Evolutionary conservation across 371 early-diverging fungal species (phyloP).

Genomic region (Mucor circinelloides): DNA sequence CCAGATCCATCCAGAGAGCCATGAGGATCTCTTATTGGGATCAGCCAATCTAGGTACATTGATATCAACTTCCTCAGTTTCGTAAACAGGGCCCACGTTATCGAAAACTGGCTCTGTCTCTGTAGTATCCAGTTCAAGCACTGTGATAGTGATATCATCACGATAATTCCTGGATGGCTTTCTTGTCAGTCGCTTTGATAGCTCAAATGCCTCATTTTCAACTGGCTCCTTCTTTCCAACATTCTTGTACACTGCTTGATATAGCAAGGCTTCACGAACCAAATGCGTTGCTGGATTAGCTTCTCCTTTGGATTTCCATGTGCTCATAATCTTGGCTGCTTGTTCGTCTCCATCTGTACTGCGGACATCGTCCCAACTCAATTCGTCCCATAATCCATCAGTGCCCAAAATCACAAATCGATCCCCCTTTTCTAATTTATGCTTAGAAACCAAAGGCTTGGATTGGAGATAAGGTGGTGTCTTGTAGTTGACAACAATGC

Average conservation of each 20-base stretch:
- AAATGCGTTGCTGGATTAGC: conserved; percentile 86
- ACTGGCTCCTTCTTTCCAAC: conserved; percentile 29
- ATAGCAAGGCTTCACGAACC: conserved; percentile 74
- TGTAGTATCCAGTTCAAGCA: conserved; percentile 68
- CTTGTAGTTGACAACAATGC: conserved; percentile 65
- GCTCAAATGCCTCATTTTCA: conserved; percentile 33
- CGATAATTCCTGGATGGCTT: conserved; percentile 72
- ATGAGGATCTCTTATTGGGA: conserved; percentile 13
- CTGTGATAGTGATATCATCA: conserved; percentile 94
- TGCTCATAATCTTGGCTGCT: conserved; percentile 41
- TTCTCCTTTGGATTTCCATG: conserved; percentile 42
- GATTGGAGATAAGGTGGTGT: conserved; percentile 96
- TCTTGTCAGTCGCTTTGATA: conserved; percentile 48
- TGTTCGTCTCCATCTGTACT: conserved; percentile 42
- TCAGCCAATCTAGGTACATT: conserved; percentile 29
- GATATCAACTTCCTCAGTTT: conserved; percentile 28
- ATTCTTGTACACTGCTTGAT: conserved; percentile 47
- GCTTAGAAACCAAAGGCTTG: conserved; percentile 78
- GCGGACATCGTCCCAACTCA: conserved; percentile 72
- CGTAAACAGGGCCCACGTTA: conserved; percentile 33
- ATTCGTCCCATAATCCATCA: conserved; percentile 93
- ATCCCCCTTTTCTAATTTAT: conserved; percentile 69
- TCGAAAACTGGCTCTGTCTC: conserved; percentile 3
- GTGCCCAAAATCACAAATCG: conserved; percentile 87
- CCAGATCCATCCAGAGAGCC: conserved; percentile 49